Conservation (phyloP, 306 rosid species). For the Elaeagnus macrophylla region DNA sequence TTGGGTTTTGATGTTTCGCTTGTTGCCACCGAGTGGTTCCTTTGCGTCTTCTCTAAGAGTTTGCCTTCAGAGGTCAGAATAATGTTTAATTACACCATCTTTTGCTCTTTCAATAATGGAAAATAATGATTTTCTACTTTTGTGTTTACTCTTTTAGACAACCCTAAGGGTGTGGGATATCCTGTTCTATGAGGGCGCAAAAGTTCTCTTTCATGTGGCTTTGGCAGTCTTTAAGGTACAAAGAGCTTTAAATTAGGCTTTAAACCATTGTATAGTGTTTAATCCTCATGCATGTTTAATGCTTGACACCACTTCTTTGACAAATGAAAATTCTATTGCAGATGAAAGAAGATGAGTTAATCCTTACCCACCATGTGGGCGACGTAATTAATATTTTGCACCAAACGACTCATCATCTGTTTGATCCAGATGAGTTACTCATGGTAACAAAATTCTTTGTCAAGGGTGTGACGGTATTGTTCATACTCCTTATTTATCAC, state of each 20-base stretch:
- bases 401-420: conserved; percentile 77
- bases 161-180: conserved; percentile 95
- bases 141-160: conserved; percentile 37
- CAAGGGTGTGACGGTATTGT: neutral
- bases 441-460: conserved; percentile 35
- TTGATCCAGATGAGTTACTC: conserved; percentile 89
- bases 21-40: conserved; percentile 98
- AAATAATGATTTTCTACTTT: conserved; percentile 19
- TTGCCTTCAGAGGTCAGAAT: conserved; percentile 82
- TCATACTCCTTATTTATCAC: neutral
- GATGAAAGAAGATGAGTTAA: conserved; percentile 91
- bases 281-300: neutral
- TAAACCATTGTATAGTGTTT: neutral
- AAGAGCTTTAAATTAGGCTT: conserved; percentile 2
- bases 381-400: conserved; percentile 83
- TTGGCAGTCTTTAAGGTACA: conserved; percentile 89
- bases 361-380: conserved; percentile 75
- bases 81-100: conserved; percentile 5
- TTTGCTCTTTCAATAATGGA: neutral
- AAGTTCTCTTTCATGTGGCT: conserved; percentile 84
- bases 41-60: conserved; percentile 89
- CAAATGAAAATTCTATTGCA: conserved; percentile 30
- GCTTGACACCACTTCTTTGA: conserved; percentile 13
- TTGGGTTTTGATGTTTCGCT: conserved; percentile 93
- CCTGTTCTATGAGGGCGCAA: conserved; percentile 92